A percentile compares a stretch with the other conserved stretches of the same genome.
Evolutionary conservation across 495 filamentous ascomycete species (phyloP).

Genomic region (Aspergillus kassunensis): DNA sequence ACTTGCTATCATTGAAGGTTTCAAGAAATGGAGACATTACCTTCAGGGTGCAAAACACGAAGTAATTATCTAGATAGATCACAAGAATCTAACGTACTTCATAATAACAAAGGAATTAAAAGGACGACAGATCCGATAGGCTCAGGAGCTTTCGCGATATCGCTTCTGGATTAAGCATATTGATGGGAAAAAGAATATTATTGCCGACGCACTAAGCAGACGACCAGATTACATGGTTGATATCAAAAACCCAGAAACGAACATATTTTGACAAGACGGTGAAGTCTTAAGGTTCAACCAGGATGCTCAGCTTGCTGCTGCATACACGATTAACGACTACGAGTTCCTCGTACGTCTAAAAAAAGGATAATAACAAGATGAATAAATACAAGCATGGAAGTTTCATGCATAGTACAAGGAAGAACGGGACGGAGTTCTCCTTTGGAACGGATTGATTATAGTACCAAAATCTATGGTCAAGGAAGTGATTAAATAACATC

Average conservation of each 20-base stretch:
- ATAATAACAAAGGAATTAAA: background rate
- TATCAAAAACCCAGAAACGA: background rate
- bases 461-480: background rate
- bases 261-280: background rate
- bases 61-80: background rate
- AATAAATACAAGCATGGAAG: background rate
- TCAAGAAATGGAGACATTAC: constrained; percentile 7
- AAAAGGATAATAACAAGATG: background rate
- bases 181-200: background rate
- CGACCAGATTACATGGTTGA: background rate
- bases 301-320: background rate
- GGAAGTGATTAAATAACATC: background rate
- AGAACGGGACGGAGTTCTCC: background rate
- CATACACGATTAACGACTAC: background rate
- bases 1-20: constrained; percentile 4
- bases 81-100: background rate
- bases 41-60: background rate
- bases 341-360: no score
- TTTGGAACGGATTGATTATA: background rate
- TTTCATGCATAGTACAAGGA: background rate
- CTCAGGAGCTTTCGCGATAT: background rate
- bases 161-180: background rate
- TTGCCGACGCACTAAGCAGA: background rate
- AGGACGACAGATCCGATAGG: background rate
- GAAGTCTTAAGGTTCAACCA: background rate